These are phyloP conservation scores for Acorus calamus DNA, from an alignment of 106 monocot genomes.

Conservation along the genomic window DNA sequence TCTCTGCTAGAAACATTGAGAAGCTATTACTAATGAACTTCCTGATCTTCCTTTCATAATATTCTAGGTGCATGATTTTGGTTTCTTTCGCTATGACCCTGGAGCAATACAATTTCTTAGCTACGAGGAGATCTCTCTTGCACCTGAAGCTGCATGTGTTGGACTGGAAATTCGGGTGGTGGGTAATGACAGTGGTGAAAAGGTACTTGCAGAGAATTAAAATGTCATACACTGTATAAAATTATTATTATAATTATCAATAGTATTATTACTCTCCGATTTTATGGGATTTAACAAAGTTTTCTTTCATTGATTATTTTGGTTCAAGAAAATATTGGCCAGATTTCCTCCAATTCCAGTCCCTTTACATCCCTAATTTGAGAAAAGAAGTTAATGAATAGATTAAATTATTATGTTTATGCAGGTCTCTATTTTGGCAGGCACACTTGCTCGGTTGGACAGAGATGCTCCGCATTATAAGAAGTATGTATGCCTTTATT, in stretches of 20 bases:
- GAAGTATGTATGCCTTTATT: constrained; percentile 42
- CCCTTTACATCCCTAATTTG: not conserved
- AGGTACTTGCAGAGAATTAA: constrained; percentile 27
- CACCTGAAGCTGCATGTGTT: constrained; percentile 91
- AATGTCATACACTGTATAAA: no score
- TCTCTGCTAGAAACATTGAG: not conserved
- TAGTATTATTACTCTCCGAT: no score
- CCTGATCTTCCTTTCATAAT: constrained; percentile 3
- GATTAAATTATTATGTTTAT: constrained; percentile 3
- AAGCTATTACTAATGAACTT: not conserved
- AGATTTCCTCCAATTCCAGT: not conserved
- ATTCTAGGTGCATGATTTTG: constrained; percentile 92
- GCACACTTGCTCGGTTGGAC: constrained; percentile 92
- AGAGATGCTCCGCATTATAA: constrained; percentile 95
- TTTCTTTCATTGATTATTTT: not conserved
- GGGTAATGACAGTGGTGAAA: constrained; percentile 98
- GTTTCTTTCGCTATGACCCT: constrained; percentile 89
- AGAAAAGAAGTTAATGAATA: not conserved
- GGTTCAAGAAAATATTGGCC: not conserved
- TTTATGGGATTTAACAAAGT: no score
- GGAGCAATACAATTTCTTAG: constrained; percentile 73
- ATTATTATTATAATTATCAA: no score
- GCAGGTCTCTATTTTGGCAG: constrained; percentile 97
- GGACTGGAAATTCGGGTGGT: constrained; percentile 93
- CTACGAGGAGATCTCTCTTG: constrained; percentile 84